These are phyloP conservation scores for Turnera subulata DNA, from an alignment of 345 rosid species.

Conservation along the genomic window DNA sequence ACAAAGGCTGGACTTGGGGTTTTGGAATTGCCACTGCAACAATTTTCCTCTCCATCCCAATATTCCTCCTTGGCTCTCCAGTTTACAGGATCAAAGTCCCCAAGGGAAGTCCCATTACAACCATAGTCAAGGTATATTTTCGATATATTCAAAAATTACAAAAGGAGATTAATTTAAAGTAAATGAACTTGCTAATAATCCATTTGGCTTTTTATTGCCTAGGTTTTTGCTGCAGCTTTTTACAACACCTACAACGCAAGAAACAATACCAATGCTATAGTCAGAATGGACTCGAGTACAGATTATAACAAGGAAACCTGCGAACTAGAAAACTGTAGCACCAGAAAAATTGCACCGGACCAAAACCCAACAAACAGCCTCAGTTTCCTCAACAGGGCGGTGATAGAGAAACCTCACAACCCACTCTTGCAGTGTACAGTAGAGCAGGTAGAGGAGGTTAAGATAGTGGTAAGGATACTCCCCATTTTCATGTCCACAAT, in stretches of 20 bases:
- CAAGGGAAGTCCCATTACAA: conserved; percentile 72
- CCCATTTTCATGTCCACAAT: conserved; percentile 85
- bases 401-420: conserved; percentile 20
- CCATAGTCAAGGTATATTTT: conserved; percentile 57
- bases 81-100: conserved; percentile 66
- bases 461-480: conserved; percentile 52
- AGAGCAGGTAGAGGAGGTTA: conserved; percentile 63
- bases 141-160: too few species aligned
- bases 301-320: conserved; percentile 26
- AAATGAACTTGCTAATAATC: too few species aligned
- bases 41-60: conserved; percentile 61
- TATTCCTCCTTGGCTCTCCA: conserved; percentile 71
- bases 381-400: conserved; percentile 45
- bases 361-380: conserved; percentile 24
- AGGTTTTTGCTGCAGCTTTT: conserved; percentile 57
- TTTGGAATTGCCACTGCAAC: conserved; percentile 69
- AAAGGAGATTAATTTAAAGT: too few species aligned
- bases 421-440: conserved; percentile 45
- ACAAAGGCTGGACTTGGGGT: conserved; percentile 92
- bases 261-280: conserved; percentile 36
- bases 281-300: conserved; percentile 30
- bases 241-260: conserved; percentile 28
- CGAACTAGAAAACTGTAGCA: conserved; percentile 22
- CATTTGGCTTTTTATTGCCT: conserved; percentile 10
- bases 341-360: conserved; percentile 12